Evolutionary conservation across 2,329 filamentous ascomycete species (phyloP).

Genomic region (Aspergillus sojae): DNA sequence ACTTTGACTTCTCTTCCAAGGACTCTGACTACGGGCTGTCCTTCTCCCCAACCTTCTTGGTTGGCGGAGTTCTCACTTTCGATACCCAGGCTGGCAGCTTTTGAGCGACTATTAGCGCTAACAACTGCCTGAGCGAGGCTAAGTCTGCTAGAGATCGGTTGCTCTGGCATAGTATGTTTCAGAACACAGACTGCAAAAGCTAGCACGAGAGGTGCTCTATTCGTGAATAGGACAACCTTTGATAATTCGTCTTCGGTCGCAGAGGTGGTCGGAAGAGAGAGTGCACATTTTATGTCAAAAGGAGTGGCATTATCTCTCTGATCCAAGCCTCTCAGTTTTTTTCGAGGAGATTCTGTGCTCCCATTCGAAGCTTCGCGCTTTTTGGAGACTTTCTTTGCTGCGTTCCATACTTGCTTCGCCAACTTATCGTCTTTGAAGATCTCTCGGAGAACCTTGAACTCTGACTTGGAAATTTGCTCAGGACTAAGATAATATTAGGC

Average conservation of each 20-base stretch:
- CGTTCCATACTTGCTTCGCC: conserved; percentile 59
- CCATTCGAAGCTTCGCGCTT: conserved; percentile 52
- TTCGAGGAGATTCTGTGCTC: conserved; percentile 35
- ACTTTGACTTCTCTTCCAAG: conserved; percentile 75
- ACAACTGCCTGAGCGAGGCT: conserved; percentile 84
- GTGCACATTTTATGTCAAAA: conserved; percentile 36
- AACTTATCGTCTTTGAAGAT: conserved; percentile 56
- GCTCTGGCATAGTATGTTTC: conserved; percentile 80
- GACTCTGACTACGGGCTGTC: conserved; percentile 72
- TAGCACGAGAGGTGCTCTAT: conserved; percentile 78
- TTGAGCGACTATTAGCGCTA: conserved; percentile 75
- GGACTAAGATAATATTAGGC: conserved; percentile 24
- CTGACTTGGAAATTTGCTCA: conserved; percentile 53
- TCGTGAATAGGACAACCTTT: conserved; percentile 66
- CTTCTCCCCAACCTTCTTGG: conserved; percentile 71
- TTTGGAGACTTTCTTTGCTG: conserved; percentile 59
- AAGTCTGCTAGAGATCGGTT: conserved; percentile 79
- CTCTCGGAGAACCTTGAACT: conserved; percentile 46
- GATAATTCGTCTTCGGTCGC: conserved; percentile 61
- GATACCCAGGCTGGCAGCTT: conserved; percentile 74
- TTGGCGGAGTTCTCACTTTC: conserved; percentile 66
- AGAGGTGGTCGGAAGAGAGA: conserved; percentile 36
- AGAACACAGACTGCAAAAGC: conserved; percentile 76
- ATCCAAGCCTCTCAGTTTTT: conserved; percentile 37
- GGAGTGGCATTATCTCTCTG: conserved; percentile 24